Percentiles rank a stretch among this genome's conserved stretches.
These are phyloP conservation scores for Globisporangium sylvaticum DNA, from an alignment of 352 stramenopile genomes.

Conservation along the genomic window DNA sequence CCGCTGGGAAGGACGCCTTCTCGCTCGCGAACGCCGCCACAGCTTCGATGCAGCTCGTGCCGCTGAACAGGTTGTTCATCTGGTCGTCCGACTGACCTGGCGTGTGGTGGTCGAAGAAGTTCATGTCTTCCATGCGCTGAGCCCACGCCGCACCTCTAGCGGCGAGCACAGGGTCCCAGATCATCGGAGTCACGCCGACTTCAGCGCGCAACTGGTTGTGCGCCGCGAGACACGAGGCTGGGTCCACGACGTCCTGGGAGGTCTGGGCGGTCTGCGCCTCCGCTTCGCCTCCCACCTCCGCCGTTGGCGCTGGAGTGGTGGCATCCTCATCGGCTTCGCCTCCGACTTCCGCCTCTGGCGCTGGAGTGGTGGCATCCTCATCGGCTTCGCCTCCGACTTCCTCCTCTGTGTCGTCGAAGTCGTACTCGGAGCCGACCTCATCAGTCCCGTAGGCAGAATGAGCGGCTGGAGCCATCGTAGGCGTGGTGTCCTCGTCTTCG, in stretches of 20 bases:
- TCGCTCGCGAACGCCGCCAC: constrained; percentile 10
- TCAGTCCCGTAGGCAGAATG: not conserved
- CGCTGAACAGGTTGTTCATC: constrained; percentile 22
- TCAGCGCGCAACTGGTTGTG: constrained; percentile 14
- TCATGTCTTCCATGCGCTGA: constrained; percentile 15
- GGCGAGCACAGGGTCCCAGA: constrained; percentile 9
- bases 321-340: not conserved
- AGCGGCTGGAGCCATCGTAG: not conserved
- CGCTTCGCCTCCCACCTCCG: not conserved
- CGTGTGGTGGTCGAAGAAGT: constrained; percentile 17
- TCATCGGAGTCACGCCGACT: constrained; percentile 9
- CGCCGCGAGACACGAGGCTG: constrained; percentile 8
- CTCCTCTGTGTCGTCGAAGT: not conserved
- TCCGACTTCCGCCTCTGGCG: not conserved
- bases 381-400: not conserved
- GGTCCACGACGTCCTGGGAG: constrained; percentile 6
- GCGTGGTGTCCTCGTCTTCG: not conserved
- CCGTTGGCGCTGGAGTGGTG: not conserved
- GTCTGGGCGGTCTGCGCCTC: not conserved
- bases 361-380: not conserved
- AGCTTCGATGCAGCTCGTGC: constrained; percentile 8
- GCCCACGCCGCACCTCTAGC: constrained; percentile 9
- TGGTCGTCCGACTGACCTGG: constrained; percentile 8
- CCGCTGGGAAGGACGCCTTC: constrained; percentile 11
- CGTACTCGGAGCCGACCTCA: not conserved